phyloP scores from a whole-genome alignment of 306 rosid species.

The Mimosa bimucronata region DNA sequence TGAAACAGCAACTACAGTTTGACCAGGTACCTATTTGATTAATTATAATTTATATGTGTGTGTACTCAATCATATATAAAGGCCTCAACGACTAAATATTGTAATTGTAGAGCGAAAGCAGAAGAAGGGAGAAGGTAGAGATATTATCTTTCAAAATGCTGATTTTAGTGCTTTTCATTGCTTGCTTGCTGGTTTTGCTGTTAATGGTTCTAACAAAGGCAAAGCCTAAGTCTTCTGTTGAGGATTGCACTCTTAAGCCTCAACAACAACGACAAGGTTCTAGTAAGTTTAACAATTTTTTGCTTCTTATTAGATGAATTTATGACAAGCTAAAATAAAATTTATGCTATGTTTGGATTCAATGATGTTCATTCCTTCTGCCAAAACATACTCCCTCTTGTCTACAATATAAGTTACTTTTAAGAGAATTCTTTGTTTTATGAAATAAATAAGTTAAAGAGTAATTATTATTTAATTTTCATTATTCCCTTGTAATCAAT shows the following conservation, averaged over 20 bases:
- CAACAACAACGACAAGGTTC: not conserved
- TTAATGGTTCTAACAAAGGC: not conserved
- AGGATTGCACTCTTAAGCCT: not conserved
- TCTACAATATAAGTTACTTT: too few relatives aligned
- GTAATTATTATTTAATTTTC: too few relatives aligned
- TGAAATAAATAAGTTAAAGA: too few relatives aligned
- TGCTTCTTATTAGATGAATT: too few relatives aligned
- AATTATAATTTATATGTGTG: too few relatives aligned
- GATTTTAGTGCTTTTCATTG: not conserved
- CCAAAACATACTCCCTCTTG: too few relatives aligned
- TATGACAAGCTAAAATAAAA: too few relatives aligned
- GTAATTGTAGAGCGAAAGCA: not conserved
- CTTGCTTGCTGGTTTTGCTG: not conserved
- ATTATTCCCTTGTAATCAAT: too few relatives aligned
- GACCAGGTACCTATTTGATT: not conserved
- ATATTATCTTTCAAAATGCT: not conserved
- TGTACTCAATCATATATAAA: too few relatives aligned
- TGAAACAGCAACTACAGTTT: not conserved
- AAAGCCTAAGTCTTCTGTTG: not conserved
- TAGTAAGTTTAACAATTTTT: not conserved
- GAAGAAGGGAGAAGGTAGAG: not conserved
- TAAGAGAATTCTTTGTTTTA: too few relatives aligned
- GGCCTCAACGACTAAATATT: not conserved
- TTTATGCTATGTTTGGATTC: not conserved
- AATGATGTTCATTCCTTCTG: too few relatives aligned